A percentile compares a stretch with the other conserved stretches of the same genome.
Evolutionary conservation across 768 basidiomycete genomes (phyloP).

Genomic region (Cystofilobasidium bisporidii): DNA sequence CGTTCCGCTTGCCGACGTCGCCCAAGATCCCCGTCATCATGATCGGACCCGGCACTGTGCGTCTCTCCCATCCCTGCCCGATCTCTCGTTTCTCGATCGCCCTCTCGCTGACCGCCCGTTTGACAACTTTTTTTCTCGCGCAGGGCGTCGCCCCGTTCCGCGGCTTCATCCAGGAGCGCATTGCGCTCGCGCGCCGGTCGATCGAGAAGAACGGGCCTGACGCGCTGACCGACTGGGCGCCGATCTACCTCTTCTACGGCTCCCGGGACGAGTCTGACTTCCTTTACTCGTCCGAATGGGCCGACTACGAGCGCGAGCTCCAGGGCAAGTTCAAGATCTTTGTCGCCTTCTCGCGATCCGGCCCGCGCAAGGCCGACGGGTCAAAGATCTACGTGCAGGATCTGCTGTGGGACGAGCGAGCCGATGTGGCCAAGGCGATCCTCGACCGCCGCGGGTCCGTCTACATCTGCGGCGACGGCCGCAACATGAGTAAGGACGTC

Average conservation of each 20-base stretch:
- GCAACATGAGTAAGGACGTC: conserved; percentile 89
- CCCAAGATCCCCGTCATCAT: conserved; percentile 98
- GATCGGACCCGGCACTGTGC: conserved; percentile 95
- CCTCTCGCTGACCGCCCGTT: background rate
- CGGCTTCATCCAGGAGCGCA: conserved; percentile 95
- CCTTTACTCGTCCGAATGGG: conserved; percentile 83
- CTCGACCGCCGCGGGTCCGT: conserved; percentile 92
- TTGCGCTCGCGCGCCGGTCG: conserved; percentile 86
- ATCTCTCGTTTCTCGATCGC: conserved; percentile 21
- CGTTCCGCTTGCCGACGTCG: conserved; percentile 92
- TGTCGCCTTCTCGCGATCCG: conserved; percentile 62
- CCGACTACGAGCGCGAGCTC: conserved; percentile 71
- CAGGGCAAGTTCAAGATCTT: conserved; percentile 85
- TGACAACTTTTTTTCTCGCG: background rate
- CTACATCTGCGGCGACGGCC: conserved; percentile 91
- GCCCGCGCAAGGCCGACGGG: conserved; percentile 65
- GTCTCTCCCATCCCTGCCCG: conserved; percentile 38
- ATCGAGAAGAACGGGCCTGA: conserved; percentile 91
- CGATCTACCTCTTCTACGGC: conserved; percentile 89
- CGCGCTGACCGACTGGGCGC: conserved; percentile 90
- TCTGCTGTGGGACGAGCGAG: conserved; percentile 76
- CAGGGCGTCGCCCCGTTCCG: conserved; percentile 99
- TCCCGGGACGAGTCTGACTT: conserved; percentile 81
- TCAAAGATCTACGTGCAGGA: conserved; percentile 99
- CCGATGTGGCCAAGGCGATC: conserved; percentile 75